phyloP scores from a whole-genome alignment of 2,329 filamentous ascomycete species.

The Elsinoe fawcettii region DNA sequence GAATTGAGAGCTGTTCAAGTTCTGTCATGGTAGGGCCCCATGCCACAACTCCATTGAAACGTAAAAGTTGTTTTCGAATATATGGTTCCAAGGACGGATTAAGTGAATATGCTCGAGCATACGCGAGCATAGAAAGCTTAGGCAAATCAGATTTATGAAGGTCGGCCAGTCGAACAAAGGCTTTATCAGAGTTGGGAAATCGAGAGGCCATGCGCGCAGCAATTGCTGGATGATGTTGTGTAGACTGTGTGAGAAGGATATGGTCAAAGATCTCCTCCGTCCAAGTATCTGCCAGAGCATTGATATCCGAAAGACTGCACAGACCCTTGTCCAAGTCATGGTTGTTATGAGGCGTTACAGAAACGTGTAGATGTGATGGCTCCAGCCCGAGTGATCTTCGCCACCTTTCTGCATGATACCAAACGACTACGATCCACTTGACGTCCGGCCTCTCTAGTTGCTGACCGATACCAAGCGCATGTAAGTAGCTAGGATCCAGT shows the following conservation, averaged over 20 bases:
- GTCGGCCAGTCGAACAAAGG: slow-evolving; percentile 8
- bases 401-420: slow-evolving; percentile 15
- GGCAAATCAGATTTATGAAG: neutral
- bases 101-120: neutral
- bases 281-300: neutral
- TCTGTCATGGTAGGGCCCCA: slow-evolving; percentile 5
- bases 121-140: neutral
- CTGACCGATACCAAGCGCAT: neutral
- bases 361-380: slow-evolving; percentile 14
- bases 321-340: slow-evolving; percentile 16
- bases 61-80: neutral
- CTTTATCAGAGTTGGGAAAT: neutral
- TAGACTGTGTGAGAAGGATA: neutral
- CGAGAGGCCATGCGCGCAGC: neutral
- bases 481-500: neutral
- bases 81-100: neutral
- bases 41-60: neutral
- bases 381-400: neutral
- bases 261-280: slow-evolving; percentile 5
- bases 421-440: slow-evolving; percentile 14
- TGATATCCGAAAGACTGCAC: neutral
- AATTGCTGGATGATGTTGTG: neutral
- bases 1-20: neutral
- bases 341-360: slow-evolving; percentile 7
- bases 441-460: neutral